These are phyloP conservation scores for Phaeotremella skinneri DNA, from an alignment of 768 basidiomycete species.

Conservation along the genomic window DNA sequence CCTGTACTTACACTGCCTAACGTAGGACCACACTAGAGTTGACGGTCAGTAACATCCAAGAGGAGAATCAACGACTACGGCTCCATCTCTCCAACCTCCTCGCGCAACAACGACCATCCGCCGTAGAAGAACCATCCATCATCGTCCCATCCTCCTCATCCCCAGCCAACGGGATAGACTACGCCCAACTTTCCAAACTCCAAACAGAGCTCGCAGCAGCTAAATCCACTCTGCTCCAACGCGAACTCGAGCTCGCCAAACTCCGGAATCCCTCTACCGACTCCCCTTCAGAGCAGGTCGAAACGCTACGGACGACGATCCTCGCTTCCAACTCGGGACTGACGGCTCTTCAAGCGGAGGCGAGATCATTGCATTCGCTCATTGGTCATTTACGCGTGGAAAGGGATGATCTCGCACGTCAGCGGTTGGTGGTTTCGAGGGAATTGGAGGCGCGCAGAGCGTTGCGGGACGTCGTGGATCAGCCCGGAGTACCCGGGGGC, in stretches of 20 bases:
- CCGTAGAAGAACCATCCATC: not conserved
- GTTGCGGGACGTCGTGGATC: constrained; percentile 7
- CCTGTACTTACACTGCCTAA: too few relatives aligned
- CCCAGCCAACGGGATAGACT: constrained; percentile 24
- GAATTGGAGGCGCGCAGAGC: constrained; percentile 17
- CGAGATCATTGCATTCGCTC: constrained; percentile 20
- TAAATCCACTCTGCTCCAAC: constrained; percentile 17
- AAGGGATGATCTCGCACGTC: constrained; percentile 20
- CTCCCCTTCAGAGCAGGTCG: constrained; percentile 9
- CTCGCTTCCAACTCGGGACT: constrained; percentile 9
- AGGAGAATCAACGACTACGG: constrained; percentile 43
- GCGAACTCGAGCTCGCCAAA: constrained; percentile 17
- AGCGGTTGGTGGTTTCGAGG: constrained; percentile 8
- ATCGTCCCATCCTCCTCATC: not conserved
- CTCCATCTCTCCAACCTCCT: constrained; percentile 30
- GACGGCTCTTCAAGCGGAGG: constrained; percentile 20
- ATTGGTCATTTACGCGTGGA: constrained; percentile 31
- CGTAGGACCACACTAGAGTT: constrained; percentile 32
- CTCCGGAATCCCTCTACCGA: not conserved
- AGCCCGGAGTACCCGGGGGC: constrained; percentile 3
- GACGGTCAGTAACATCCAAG: constrained; percentile 34
- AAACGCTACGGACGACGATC: constrained; percentile 16
- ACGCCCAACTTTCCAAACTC: constrained; percentile 24
- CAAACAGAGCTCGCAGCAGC: constrained; percentile 23
- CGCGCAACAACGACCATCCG: not conserved